A percentile compares a stretch with the other conserved stretches of the same genome.
phyloP scores from a whole-genome alignment of 163 green algal species.

The Chlamydomonas reinhardtii region DNA sequence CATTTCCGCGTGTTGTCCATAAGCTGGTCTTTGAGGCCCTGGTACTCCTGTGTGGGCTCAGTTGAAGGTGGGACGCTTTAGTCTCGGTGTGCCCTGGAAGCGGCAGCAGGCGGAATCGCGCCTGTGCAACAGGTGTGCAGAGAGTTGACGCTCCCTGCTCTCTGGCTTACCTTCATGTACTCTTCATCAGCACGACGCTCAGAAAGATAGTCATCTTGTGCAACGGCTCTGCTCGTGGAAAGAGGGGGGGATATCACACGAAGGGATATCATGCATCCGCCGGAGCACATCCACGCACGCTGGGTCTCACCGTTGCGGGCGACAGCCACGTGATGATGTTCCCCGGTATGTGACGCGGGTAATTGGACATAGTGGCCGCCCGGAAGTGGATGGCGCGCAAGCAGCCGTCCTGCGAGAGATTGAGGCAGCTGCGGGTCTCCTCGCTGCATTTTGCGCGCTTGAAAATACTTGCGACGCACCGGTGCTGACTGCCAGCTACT shows the following conservation, averaged over 20 bases:
- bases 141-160: neutral
- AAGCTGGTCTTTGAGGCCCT: constrained; percentile 59
- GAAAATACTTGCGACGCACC: neutral
- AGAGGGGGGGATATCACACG: too few relatives aligned
- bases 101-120: neutral
- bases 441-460: neutral
- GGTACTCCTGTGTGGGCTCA: constrained; percentile 59
- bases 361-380: neutral
- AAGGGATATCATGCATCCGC: neutral
- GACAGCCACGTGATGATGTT: too few relatives aligned
- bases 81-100: neutral
- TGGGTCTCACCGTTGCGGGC: neutral
- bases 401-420: neutral
- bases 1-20: constrained; percentile 63
- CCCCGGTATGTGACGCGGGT: neutral
- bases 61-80: neutral
- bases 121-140: neutral
- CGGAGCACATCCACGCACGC: neutral
- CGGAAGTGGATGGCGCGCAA: neutral
- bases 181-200: constrained; percentile 36
- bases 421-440: neutral
- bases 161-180: constrained; percentile 55
- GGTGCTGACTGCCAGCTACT: neutral
- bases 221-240: neutral
- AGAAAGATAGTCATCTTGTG: neutral